Percentiles rank a stretch among this genome's conserved stretches.
phyloP scores from a whole-genome alignment of 768 basidiomycete species.

The Podaxis pistillaris region DNA sequence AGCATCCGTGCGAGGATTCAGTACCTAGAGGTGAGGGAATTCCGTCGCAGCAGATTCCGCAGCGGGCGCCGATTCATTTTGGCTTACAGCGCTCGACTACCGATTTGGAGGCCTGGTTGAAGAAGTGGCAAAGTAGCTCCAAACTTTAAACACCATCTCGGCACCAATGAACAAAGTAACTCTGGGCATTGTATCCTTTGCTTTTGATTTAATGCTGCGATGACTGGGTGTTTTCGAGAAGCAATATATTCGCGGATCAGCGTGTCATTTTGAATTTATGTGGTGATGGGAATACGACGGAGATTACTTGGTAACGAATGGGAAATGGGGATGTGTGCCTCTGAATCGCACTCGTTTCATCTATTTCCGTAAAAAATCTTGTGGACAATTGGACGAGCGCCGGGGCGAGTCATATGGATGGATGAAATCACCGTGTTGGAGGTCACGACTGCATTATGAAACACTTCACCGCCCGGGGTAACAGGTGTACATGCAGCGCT shows the following conservation, averaged over 20 bases:
- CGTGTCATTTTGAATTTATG: neutral
- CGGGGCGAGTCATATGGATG: neutral
- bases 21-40: constrained; percentile 55
- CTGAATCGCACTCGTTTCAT: neutral
- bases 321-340: neutral
- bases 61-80: neutral
- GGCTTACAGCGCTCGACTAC: constrained; percentile 49
- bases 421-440: neutral
- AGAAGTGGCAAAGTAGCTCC: constrained; percentile 30
- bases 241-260: constrained; percentile 1
- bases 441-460: neutral
- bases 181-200: neutral
- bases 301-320: neutral
- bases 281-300: neutral
- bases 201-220: neutral
- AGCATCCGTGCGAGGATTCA: constrained; percentile 56
- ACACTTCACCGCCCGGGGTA: neutral
- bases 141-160: neutral
- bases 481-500: neutral
- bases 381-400: neutral
- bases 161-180: neutral
- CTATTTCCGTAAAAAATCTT: neutral
- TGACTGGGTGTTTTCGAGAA: neutral
- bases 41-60: no score
- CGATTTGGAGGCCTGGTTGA: constrained; percentile 58